A percentile compares a stretch with the other conserved stretches of the same genome.
Conservation (phyloP, 2,329 filamentous ascomycete genomes). For the Myriosclerotinia scirpicola region DNA sequence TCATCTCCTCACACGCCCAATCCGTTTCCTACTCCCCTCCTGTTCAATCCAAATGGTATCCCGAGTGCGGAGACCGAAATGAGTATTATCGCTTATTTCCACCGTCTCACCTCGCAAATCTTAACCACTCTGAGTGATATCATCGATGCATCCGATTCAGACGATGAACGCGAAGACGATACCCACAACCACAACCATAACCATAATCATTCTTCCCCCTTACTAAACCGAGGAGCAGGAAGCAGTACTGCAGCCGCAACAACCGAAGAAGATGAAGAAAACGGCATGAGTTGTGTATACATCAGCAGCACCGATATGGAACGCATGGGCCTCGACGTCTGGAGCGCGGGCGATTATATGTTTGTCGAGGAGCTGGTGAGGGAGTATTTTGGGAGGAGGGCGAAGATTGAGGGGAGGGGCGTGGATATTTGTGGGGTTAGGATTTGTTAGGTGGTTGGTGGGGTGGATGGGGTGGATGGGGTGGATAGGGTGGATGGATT, state of each 20-base stretch:
- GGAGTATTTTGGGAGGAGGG: conserved; percentile 65
- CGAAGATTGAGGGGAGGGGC: conserved; percentile 65
- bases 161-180: conserved; percentile 42
- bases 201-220: neutral
- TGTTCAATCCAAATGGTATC: conserved; percentile 20
- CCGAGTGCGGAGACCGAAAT: conserved; percentile 54
- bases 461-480: no score
- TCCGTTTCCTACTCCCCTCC: conserved; percentile 43
- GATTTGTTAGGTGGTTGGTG: conserved; percentile 53
- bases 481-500: neutral
- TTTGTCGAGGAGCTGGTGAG: conserved; percentile 64
- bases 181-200: conserved; percentile 20
- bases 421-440: conserved; percentile 73
- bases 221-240: neutral
- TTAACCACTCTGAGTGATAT: conserved; percentile 62
- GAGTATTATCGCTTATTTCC: conserved; percentile 77
- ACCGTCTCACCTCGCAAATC: conserved; percentile 68
- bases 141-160: conserved; percentile 49
- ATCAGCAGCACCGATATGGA: conserved; percentile 65
- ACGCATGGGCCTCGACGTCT: conserved; percentile 74
- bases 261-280: conserved; percentile 49
- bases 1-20: conserved; percentile 31
- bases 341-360: conserved; percentile 68
- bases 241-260: conserved; percentile 37
- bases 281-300: conserved; percentile 44